Percentiles rank a stretch among this genome's conserved stretches.
Evolutionary conservation across 306 rosid genomes (phyloP).

Genomic region (Malus asiatica): DNA sequence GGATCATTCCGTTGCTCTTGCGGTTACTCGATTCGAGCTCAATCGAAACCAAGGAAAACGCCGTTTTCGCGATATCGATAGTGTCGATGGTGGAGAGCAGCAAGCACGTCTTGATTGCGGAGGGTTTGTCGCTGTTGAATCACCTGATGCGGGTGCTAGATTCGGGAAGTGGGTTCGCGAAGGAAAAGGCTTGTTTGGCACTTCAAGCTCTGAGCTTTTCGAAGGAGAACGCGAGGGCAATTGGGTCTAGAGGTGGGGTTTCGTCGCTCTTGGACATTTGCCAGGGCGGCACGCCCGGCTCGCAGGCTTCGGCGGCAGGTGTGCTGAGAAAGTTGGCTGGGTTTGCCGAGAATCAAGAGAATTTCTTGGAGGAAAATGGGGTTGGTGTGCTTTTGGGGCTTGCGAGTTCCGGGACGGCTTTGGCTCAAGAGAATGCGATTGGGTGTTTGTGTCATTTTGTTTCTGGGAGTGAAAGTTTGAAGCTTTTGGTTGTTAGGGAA

Average conservation of each 20-base stretch:
- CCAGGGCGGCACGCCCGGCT: slow-evolving; percentile 75
- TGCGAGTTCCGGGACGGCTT: slow-evolving; percentile 59
- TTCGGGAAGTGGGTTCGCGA: slow-evolving; percentile 70
- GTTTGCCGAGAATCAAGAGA: slow-evolving; percentile 54
- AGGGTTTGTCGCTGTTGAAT: slow-evolving; percentile 66
- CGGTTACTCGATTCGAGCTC: slow-evolving; percentile 58
- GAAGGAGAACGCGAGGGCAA: slow-evolving; percentile 73
- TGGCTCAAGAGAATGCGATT: slow-evolving; percentile 68
- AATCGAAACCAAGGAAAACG: slow-evolving; percentile 53
- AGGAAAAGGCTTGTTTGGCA: slow-evolving; percentile 67
- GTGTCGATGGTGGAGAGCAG: slow-evolving; percentile 66
- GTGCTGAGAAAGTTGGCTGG: slow-evolving; percentile 63
- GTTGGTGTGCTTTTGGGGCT: slow-evolving; percentile 52
- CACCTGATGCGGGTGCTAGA: slow-evolving; percentile 69
- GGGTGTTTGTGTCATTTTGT: slow-evolving; percentile 71
- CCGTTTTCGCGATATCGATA: slow-evolving; percentile 66
- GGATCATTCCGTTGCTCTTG: slow-evolving; percentile 71
- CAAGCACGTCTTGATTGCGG: slow-evolving; percentile 52
- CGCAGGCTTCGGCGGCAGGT: slow-evolving; percentile 77
- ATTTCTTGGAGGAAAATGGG: slow-evolving; percentile 66
- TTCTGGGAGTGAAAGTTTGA: slow-evolving; percentile 46
- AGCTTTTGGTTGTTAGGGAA: slow-evolving; percentile 49
- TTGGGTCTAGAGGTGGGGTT: slow-evolving; percentile 84
- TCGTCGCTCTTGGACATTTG: slow-evolving; percentile 86
- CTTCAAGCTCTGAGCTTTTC: slow-evolving; percentile 58